A percentile compares a stretch with the other conserved stretches of the same genome.
Evolutionary conservation across 495 filamentous ascomycete species (phyloP).

Genomic region (Physcia stellaris): DNA sequence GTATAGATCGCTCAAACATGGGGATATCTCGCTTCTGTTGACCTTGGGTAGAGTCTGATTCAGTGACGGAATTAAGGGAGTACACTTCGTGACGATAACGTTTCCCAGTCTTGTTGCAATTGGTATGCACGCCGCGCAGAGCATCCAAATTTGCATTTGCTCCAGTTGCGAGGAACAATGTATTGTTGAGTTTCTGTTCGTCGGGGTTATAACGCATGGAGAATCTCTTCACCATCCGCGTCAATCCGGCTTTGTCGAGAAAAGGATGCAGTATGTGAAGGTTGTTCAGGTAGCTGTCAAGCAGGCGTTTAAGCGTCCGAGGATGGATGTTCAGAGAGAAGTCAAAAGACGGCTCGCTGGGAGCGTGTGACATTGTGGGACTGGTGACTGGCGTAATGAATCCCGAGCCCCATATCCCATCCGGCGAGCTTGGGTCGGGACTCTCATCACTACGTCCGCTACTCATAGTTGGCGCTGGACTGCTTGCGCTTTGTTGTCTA

Average conservation of each 20-base stretch:
- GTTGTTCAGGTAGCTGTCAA: slow-evolving; percentile 58
- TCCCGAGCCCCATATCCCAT: slow-evolving; percentile 24
- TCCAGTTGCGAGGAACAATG: slow-evolving; percentile 10
- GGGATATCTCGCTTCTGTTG: slow-evolving; percentile 19
- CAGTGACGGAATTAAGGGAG: slow-evolving; percentile 5
- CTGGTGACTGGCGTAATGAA: slow-evolving; percentile 15
- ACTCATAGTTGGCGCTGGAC: slow-evolving; percentile 14
- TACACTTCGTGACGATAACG: slow-evolving; percentile 36
- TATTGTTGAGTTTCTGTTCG: slow-evolving; percentile 6
- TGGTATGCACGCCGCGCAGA: slow-evolving; percentile 18
- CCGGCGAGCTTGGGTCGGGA: slow-evolving; percentile 16
- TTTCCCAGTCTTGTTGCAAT: slow-evolving; percentile 28
- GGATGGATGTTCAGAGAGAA: slow-evolving; percentile 52
- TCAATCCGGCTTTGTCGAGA: slow-evolving; percentile 41
- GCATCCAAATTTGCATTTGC: slow-evolving; percentile 24
- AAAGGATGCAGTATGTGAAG: slow-evolving; percentile 89
- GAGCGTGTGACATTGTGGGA: slow-evolving; percentile 4
- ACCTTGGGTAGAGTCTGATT: slow-evolving; percentile 13
- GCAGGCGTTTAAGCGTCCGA: slow-evolving; percentile 46
- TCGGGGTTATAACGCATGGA: slow-evolving; percentile 24
- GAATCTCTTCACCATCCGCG: slow-evolving; percentile 39
- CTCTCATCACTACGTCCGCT: slow-evolving; percentile 19
- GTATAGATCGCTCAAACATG: slow-evolving; percentile 43
- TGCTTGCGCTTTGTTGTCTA: slow-evolving; percentile 22
- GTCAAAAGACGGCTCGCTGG: slow-evolving; percentile 35